Conservation (phyloP, 1,139 yeast genomes). For the Saccharomyces hybrid region DNA sequence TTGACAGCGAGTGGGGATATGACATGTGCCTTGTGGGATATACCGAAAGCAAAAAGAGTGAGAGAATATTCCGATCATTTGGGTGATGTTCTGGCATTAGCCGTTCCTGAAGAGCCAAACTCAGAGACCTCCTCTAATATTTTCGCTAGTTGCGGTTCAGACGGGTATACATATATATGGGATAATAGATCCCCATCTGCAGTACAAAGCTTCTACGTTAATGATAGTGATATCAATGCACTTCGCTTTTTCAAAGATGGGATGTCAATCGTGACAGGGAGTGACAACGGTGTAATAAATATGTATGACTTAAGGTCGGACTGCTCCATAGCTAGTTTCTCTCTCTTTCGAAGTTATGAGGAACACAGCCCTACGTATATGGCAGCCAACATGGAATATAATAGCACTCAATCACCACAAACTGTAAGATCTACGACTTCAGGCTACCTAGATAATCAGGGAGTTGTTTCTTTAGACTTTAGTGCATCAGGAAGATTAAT, state of each 20-base stretch:
- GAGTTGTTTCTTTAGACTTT: slow-evolving; percentile 65
- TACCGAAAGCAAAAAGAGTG: slow-evolving; percentile 47
- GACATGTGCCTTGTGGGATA: slow-evolving; percentile 78
- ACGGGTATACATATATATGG: slow-evolving; percentile 68
- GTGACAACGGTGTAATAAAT: slow-evolving; percentile 72
- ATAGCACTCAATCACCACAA: slow-evolving; percentile 13
- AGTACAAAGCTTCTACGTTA: slow-evolving; percentile 52
- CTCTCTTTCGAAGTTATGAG: slow-evolving; percentile 26
- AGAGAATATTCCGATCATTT: slow-evolving; percentile 65
- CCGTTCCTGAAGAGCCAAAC: slow-evolving; percentile 21
- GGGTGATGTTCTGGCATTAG: slow-evolving; percentile 67
- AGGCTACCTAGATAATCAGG: slow-evolving; percentile 44
- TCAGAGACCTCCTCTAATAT: slow-evolving; percentile 21
- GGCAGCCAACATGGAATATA: slow-evolving; percentile 9
- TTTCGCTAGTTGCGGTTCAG: slow-evolving; percentile 68
- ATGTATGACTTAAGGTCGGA: slow-evolving; percentile 74
- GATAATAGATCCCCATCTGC: slow-evolving; percentile 51
- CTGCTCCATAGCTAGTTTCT: slow-evolving; percentile 54
- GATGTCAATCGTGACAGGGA: slow-evolving; percentile 57
- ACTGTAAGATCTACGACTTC: slow-evolving; percentile 19
- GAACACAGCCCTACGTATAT: slow-evolving; percentile 20
- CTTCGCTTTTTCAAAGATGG: slow-evolving; percentile 68
- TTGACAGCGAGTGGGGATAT: slow-evolving; percentile 79
- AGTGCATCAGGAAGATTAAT: slow-evolving; percentile 70
- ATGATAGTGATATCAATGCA: slow-evolving; percentile 61